phyloP scores from a whole-genome alignment of 495 filamentous ascomycete genomes.

The Xylaria sp. region DNA sequence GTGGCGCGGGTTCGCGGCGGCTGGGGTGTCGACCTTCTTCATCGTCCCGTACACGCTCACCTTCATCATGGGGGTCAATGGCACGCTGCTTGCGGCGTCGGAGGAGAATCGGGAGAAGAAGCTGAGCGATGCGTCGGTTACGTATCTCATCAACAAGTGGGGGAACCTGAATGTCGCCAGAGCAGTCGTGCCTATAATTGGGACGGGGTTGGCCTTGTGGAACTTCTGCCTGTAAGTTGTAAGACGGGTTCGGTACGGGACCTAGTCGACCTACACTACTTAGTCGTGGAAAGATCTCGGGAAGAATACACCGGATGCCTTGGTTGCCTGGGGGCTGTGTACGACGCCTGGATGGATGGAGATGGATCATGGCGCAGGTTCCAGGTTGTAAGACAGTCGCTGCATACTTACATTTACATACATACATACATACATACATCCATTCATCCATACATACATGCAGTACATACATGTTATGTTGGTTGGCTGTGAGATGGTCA shows the following conservation, averaged over 20 bases:
- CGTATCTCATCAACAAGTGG: constrained; percentile 28
- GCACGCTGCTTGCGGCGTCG: constrained; percentile 36
- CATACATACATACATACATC: too few species aligned
- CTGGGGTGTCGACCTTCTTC: constrained; percentile 38
- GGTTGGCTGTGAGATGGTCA: too few species aligned
- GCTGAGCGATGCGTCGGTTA: constrained; percentile 21
- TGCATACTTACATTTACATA: too few species aligned
- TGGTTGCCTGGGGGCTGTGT: constrained; percentile 18
- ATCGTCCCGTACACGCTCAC: constrained; percentile 46
- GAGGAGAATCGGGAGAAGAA: constrained; percentile 19
- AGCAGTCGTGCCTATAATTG: constrained; percentile 24
- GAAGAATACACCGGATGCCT: neutral
- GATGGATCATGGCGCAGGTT: constrained; percentile 21
- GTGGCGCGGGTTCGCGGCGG: constrained; percentile 31
- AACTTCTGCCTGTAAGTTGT: constrained; percentile 26
- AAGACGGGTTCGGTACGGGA: neutral
- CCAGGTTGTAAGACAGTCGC: constrained; percentile 8
- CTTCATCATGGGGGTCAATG: constrained; percentile 40
- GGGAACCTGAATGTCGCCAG: constrained; percentile 25
- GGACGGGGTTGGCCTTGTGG: constrained; percentile 33
- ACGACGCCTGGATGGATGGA: neutral
- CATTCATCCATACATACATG: too few species aligned
- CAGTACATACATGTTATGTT: neutral
- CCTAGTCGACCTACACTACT: too few species aligned
- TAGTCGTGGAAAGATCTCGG: neutral